Percentiles rank a stretch among this genome's conserved stretches.
These are phyloP conservation scores for Plasmopara muralis DNA, from an alignment of 352 stramenopile genomes.

Conservation along the genomic window DNA sequence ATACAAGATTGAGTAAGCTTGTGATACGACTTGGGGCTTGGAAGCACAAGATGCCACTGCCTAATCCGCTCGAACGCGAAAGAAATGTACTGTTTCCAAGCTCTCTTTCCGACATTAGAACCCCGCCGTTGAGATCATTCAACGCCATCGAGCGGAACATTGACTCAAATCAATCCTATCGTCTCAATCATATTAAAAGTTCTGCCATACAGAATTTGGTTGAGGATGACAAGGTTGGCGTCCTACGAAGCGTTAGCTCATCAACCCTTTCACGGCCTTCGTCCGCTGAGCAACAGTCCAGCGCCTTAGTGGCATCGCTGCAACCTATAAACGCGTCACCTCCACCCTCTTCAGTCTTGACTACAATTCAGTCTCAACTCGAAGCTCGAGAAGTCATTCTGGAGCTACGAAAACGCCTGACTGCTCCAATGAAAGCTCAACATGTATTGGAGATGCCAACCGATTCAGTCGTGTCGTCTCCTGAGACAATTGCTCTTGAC, in stretches of 20 bases:
- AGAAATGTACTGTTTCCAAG: constrained; percentile 20
- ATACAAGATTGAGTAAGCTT: constrained; percentile 49
- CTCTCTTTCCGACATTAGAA: constrained; percentile 28
- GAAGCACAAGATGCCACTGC: constrained; percentile 6
- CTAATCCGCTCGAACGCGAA: background rate
- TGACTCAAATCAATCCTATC: background rate
- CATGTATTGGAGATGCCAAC: background rate
- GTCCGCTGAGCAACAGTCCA: background rate
- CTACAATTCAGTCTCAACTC: constrained; percentile 19
- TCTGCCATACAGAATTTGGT: background rate
- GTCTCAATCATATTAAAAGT: background rate
- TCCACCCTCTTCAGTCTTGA: constrained; percentile 1
- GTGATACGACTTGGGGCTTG: constrained; percentile 33
- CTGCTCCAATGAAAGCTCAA: constrained; percentile 1
- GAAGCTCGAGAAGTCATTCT: constrained; percentile 37
- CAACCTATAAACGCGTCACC: background rate
- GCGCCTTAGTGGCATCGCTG: too few species aligned
- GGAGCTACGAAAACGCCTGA: constrained; percentile 26
- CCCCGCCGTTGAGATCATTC: constrained; percentile 51
- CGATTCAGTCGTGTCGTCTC: constrained; percentile 11
- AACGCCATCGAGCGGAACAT: constrained; percentile 36
- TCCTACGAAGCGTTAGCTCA: background rate
- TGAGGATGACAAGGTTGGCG: constrained; percentile 2
- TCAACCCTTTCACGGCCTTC: constrained; percentile 7
- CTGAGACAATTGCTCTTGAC: constrained; percentile 28